Base-by-base conservation (phyloP, 148 eudicot genomes). In the Diospyros lotus region DNA sequence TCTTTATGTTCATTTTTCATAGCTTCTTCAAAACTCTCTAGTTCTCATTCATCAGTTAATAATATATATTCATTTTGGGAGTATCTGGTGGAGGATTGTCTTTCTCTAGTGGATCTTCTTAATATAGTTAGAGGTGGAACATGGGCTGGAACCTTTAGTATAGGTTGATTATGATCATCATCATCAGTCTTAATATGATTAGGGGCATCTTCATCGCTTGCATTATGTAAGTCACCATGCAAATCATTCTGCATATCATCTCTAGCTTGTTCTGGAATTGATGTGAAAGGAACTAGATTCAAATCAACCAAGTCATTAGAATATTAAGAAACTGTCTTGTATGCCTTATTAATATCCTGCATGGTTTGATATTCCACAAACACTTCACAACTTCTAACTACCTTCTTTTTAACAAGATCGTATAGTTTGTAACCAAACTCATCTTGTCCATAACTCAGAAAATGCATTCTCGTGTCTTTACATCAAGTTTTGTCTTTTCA, bases 401-500 rank as follows among this genome's bases (percentile, higher is more conserved):
- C 69, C 38, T 62, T 74, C 41, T 74, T 64, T 0, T n/a, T 17
- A 62, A 71, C 43, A 8, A 45, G 80, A 64, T 77, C 71, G 41
- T 53, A 77, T 0, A 71, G 18, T 12, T 1, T 71, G 54, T 64
- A 53, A 4, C 71, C 71, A 71, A n/a, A n/a, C n/a, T n/a, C n/a
- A n/a, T n/a, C n/a, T n/a, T n/a, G n/a, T n/a, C n/a, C n/a, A n/a
- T n/a, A 71, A 71, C 48, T 77, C 42, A 39, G 52, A 40, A 65
- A 58, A 73, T 58, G 39, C 76, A 64, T 9, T 60, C 48, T 40
- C 39, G 14, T 4, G 74, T 58, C 40, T 79, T 74, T 4, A 45
- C 62, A 68, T 79, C 74, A 8, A 79, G 68, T 54, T 79, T 79
- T 2, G 78, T 52, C 14, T 52, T 51, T 9, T 67, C 74, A 74